Evolutionary conservation across 139 green algal species (phyloP), one percentile per base, ranked within the genome.

Genomic region (Volvox africanus): DNA sequence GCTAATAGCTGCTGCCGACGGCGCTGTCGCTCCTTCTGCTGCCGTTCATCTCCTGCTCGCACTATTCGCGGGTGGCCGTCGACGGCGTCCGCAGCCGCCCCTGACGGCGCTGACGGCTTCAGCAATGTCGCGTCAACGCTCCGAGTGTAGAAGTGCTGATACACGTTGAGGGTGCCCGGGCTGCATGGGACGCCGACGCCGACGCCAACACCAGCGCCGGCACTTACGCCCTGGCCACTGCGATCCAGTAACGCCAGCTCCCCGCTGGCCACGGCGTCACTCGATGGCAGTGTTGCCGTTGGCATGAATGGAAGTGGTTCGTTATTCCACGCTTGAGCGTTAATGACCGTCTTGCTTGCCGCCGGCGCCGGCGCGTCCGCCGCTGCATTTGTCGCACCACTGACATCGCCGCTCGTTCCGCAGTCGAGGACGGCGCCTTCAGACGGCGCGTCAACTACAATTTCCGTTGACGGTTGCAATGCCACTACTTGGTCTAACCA

Each of bases 401-500:
- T 5, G 6, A 36, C 26, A 2, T 36, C 19, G 71, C 71, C 71
- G 19, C 21, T 30, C 16, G 28, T 20, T 14, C 71, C 71, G n/a
- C 71, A 2, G 65, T 32, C 71, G 2, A 32, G 1, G 71, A 20
- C 71, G 71, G 14, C n/a, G 71, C 28, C 71, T 14, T n/a, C 33
- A 32, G 71, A 73, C 24, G 65, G 5, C 65, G 65, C 65, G 65
- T 5, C 65, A 28, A 30, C 65, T 12, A 16, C 21, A 24, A 28
- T 24, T 28, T 73, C 65, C 65, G 65, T 73, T 73, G 65, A 73
- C 80, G 80, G 50, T 71, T 88, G 21, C 30, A 87, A 61, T 33
- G 81, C 81, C 61, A 71, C 44, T 30, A 89, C 85, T 69, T 90
- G 50, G 21, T 90, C 86, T 9, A 90, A 44, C 86, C 86, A 90